A percentile compares a stretch with the other conserved stretches of the same genome.
Conservation (phyloP, 1,284 basidiomycete species). For the Butyriboletus appendiculatus region DNA sequence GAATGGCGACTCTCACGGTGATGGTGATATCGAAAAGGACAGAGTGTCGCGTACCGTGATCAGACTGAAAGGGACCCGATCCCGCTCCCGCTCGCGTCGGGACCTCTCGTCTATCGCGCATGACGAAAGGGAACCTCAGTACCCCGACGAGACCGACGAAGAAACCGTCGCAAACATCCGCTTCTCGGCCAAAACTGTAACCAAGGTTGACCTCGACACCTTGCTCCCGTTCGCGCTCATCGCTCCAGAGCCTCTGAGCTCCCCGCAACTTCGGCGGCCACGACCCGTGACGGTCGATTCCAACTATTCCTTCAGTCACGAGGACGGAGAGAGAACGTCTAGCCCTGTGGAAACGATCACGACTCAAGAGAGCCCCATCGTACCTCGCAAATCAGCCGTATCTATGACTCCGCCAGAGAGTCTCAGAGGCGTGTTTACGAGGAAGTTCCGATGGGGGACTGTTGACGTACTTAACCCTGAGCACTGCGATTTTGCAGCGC, state of each 20-base stretch:
- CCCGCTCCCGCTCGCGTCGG: slow-evolving; percentile 71
- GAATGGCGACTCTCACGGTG: slow-evolving; percentile 32
- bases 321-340: slow-evolving; percentile 17
- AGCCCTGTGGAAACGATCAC: slow-evolving; percentile 21
- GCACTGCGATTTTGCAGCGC: slow-evolving; percentile 81
- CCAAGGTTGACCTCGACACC: slow-evolving; percentile 53
- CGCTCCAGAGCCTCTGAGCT: slow-evolving; percentile 57
- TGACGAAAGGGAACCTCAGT: slow-evolving; percentile 48
- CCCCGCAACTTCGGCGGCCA: slow-evolving; percentile 37
- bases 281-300: slow-evolving; percentile 20
- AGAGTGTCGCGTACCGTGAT: slow-evolving; percentile 68
- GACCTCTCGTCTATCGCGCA: slow-evolving; percentile 56
- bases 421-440: slow-evolving; percentile 67
- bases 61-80: slow-evolving; percentile 55
- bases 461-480: slow-evolving; percentile 80
- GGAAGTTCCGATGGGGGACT: slow-evolving; percentile 81
- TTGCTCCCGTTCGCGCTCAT: slow-evolving; percentile 78
- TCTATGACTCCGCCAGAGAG: slow-evolving; percentile 58
- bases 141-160: slow-evolving; percentile 58
- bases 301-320: slow-evolving; percentile 10
- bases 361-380: slow-evolving; percentile 20
- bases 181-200: slow-evolving; percentile 67
- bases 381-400: slow-evolving; percentile 44
- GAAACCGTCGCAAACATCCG: slow-evolving; percentile 69
- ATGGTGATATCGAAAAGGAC: slow-evolving; percentile 48